Evolutionary conservation across 2,329 filamentous ascomycete species (phyloP), one percentile per base, ranked within the genome.

Genomic region (Fusarium metavorans): DNA sequence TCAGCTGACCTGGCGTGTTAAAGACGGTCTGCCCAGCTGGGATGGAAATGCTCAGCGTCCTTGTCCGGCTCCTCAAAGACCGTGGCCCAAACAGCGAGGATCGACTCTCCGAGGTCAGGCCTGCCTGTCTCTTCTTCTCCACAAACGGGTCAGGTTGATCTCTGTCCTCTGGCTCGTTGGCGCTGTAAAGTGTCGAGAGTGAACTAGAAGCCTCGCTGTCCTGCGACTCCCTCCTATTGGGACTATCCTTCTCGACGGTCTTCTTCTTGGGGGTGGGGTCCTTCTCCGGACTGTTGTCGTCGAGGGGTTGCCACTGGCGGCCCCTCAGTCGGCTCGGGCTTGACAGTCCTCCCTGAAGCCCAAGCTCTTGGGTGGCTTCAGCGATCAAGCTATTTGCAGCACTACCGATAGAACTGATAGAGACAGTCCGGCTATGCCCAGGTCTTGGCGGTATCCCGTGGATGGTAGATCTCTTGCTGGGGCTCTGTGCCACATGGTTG

Each of bases 171-270:
- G 83, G 81, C 63, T 89, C 88, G 34, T 88, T 87, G 57, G 86
- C 87, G 67, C 88, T 90, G 71, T 90, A 89, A 6, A 91, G 78
- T 0, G 89, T 91, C 5, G 89, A 91, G 6, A 91, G 81, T 3
- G 87, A 86, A 43, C 88, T 90, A 0, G 88, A 89, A 16, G 84
- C 81, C 10, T 87, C 83, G 70, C 86, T 89, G 5, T 84, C 81
- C 5, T 78, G 66, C 0, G 85, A 87, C 6, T 61, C 66, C n/a
- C 78, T 79, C 65, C 79, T 71, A 18, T 76, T 67, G 0, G 72
- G 67, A 14, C 71, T 70, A n/a, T 77, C 60, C 54, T 77, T 67
- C 50, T 76, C 70, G 9, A 16, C 39, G 10, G 11, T 45, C 37
- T 70, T 41, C 16, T 72, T 72, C 7, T 65, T 58, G 6, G 62